Conservation (phyloP, 495 filamentous ascomycete species). For the Daldinia vernicosa region DNA sequence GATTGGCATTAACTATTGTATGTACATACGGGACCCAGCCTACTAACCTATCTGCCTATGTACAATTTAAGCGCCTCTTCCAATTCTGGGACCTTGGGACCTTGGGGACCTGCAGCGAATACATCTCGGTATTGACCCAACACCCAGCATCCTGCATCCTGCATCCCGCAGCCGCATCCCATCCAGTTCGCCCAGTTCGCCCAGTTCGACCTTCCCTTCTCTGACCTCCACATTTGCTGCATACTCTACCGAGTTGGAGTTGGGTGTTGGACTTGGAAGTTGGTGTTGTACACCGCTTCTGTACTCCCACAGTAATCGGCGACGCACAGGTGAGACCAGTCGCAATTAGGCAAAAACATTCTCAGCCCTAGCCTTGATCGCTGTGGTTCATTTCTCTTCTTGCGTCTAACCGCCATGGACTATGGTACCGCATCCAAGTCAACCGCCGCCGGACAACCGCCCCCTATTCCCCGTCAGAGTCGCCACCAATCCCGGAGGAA, state of each 20-base stretch:
- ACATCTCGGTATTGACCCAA: constrained; percentile 36
- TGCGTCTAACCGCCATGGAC: constrained; percentile 35
- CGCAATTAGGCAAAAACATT: constrained; percentile 41
- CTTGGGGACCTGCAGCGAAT: constrained; percentile 38
- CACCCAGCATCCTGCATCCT: constrained; percentile 33
- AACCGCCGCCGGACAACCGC: constrained; percentile 33
- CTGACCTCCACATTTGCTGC: constrained; percentile 29
- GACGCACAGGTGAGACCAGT: constrained; percentile 33
- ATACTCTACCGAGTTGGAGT: constrained; percentile 22
- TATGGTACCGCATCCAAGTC: constrained; percentile 30
- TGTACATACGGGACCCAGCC: constrained; percentile 12
- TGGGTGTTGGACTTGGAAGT: background rate
- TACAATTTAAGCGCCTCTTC: constrained; percentile 30
- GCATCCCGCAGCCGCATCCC: constrained; percentile 28
- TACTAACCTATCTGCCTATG: no score
- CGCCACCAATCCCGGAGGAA: constrained; percentile 51
- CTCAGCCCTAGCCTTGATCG: constrained; percentile 37
- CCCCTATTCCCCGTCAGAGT: constrained; percentile 46
- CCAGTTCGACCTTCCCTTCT: constrained; percentile 19
- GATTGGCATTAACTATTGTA: constrained; percentile 5
- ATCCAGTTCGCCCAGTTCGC: constrained; percentile 2
- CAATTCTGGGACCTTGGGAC: constrained; percentile 30
- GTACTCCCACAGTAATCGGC: constrained; percentile 23
- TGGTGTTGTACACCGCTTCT: constrained; percentile 36
- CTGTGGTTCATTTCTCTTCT: constrained; percentile 23